Base-by-base conservation (phyloP, 306 rosid species). In the Dalbergia cochinchinensis region DNA sequence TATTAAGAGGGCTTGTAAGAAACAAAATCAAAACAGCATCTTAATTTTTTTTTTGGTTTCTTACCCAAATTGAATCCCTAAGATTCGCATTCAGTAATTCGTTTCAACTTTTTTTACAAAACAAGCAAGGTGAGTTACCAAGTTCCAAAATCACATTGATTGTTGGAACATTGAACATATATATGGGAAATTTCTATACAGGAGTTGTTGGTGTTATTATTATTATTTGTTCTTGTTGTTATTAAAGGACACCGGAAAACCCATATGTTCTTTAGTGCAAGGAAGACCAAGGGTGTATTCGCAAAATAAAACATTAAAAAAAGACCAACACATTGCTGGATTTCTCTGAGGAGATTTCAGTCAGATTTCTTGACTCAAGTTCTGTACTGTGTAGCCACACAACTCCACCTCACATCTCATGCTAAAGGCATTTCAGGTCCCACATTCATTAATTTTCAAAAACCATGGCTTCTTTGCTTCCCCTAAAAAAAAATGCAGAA, bases 361-460 rank as follows among this genome's bases (percentile, higher is more conserved):
- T 89, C 90, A 88, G 92, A 91, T 84, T 84, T 84, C 83, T 86
- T 74, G 87, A 80, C 85, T 90, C 63, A 87, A 50, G 78, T 72
- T 71, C 83, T 78, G 86, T 84, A 83, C 73, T 18, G 76, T 69
- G 42, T 73, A 85, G 68, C 79, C 73, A 82, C 57, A 37, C 7
- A 3, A 55, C 73, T 33, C 71, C 76, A 75, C 45, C 77, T 73
- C 79, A 77, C 89, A 76, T 80, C 82, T 81, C 12, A 76, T 54
- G 68, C 53, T 67, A 82, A 54, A 80, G 67, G 48, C 87, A 81
- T 71, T 37, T 50, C 44, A 71, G 88, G 92, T 26, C 94, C 89
- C 87, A 87, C 89, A 4, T 65, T 65, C 72, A 37, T 69, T 60
- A 75, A 69, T 77, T 85, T 78, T 83, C 69, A 66, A 87, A 87